These are phyloP conservation scores for Allodekkera sacchari DNA, from an alignment of 805 yeast species.

Conservation along the genomic window DNA sequence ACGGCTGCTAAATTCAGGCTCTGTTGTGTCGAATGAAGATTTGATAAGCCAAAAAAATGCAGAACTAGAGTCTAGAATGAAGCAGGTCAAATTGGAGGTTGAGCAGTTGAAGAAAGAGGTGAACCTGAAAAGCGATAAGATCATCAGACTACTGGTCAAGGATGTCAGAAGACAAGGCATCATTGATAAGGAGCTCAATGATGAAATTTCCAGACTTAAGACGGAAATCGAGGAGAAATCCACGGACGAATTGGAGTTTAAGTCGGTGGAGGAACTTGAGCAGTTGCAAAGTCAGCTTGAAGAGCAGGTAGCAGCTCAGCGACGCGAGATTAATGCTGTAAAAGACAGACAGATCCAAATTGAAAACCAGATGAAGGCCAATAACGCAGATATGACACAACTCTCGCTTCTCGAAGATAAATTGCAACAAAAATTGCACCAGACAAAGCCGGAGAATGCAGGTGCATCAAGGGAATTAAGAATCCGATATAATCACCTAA, in stretches of 20 bases:
- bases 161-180: slow-evolving; percentile 28
- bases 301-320: too few relatives aligned
- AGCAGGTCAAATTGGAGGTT: slow-evolving; percentile 10
- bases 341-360: too few relatives aligned
- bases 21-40: slow-evolving; percentile 12
- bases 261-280: background rate
- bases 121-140: slow-evolving; percentile 11
- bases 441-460: slow-evolving; percentile 10
- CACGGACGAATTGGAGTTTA: background rate
- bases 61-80: slow-evolving; percentile 9
- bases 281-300: background rate
- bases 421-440: slow-evolving; percentile 14
- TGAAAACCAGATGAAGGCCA: too few relatives aligned
- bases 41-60: slow-evolving; percentile 12
- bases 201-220: background rate
- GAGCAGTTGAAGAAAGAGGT: slow-evolving; percentile 13
- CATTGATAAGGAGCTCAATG: background rate
- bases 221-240: background rate
- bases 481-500: slow-evolving; percentile 9
- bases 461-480: slow-evolving; percentile 7
- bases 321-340: too few relatives aligned
- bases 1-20: slow-evolving; percentile 35
- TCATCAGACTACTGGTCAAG: slow-evolving; percentile 12
- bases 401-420: slow-evolving; percentile 2
- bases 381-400: too few relatives aligned